phyloP scores from a whole-genome alignment of 1,139 yeast species.

The Ogataea hybrid region DNA sequence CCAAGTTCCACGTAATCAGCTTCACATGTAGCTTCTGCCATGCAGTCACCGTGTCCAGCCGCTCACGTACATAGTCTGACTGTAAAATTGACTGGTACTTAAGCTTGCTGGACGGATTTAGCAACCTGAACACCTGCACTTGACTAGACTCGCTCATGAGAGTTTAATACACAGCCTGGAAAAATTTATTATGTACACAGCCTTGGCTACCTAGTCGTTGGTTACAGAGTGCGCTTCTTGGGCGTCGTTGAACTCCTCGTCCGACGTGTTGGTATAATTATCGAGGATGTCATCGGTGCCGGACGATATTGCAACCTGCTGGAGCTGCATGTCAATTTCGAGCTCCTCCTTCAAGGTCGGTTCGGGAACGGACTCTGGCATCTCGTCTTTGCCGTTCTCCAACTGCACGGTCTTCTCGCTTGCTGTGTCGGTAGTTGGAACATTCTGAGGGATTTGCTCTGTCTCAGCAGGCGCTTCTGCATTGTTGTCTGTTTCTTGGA shows the following conservation, averaged over 20 bases:
- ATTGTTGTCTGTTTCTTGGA: neutral
- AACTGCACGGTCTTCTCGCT: neutral
- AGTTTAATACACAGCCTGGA: slow-evolving; percentile 2
- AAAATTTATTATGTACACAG: slow-evolving; percentile 1
- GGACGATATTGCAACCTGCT: neutral
- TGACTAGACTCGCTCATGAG: slow-evolving; percentile 5
- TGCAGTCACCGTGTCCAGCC: slow-evolving; percentile 10
- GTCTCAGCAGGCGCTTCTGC: neutral
- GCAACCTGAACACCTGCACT: slow-evolving; percentile 15
- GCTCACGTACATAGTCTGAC: slow-evolving; percentile 21
- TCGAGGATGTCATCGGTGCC: slow-evolving; percentile 9
- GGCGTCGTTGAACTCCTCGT: slow-evolving; percentile 22
- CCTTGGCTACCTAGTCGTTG: neutral
- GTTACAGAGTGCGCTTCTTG: slow-evolving; percentile 11
- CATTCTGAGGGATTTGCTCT: neutral
- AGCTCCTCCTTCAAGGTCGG: neutral
- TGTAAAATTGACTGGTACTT: slow-evolving; percentile 18
- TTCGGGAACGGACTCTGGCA: neutral
- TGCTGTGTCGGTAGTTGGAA: neutral
- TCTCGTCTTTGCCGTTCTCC: neutral
- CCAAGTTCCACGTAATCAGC: slow-evolving; percentile 46
- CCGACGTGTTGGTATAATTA: slow-evolving; percentile 16
- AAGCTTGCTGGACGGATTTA: slow-evolving; percentile 27
- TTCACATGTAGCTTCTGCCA: slow-evolving; percentile 21
- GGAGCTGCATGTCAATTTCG: neutral